Conservation (phyloP, 1,284 basidiomycete genomes). For the Cystobasidium slooffiae region DNA sequence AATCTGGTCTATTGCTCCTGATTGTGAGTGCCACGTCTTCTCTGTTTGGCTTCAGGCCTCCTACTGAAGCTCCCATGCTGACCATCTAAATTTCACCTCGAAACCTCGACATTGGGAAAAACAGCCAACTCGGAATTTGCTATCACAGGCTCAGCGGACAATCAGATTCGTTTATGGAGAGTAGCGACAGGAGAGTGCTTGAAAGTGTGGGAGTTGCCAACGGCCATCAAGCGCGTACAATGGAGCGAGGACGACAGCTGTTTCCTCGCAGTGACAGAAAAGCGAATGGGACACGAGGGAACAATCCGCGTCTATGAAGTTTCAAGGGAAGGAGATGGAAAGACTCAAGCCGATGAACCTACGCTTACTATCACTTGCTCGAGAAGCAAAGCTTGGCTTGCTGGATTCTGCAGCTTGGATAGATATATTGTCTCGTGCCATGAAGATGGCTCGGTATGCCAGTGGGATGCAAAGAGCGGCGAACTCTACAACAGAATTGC, state of each 20-base stretch:
- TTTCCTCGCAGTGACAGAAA: slow-evolving; percentile 92
- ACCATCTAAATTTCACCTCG: slow-evolving; percentile 11
- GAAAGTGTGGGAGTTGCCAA: slow-evolving; percentile 90
- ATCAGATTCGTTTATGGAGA: slow-evolving; percentile 88
- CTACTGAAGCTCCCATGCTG: neutral
- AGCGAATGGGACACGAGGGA: slow-evolving; percentile 84
- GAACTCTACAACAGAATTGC: slow-evolving; percentile 81
- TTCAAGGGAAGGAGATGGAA: slow-evolving; percentile 75
- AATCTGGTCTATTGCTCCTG: slow-evolving; percentile 95
- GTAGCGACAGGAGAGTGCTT: slow-evolving; percentile 89
- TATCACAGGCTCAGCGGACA: slow-evolving; percentile 84
- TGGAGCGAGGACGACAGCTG: slow-evolving; percentile 81
- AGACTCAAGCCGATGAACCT: slow-evolving; percentile 70
- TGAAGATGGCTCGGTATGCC: slow-evolving; percentile 90
- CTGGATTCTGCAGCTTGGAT: slow-evolving; percentile 81
- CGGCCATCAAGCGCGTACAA: slow-evolving; percentile 92
- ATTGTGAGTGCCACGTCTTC: slow-evolving; percentile 69
- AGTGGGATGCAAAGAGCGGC: slow-evolving; percentile 73
- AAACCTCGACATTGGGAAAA: neutral
- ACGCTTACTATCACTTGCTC: slow-evolving; percentile 80
- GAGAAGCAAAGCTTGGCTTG: slow-evolving; percentile 93
- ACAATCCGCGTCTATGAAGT: slow-evolving; percentile 88
- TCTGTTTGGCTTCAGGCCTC: neutral
- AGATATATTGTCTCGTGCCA: slow-evolving; percentile 89
- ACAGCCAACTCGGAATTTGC: slow-evolving; percentile 82